These are phyloP conservation scores for Bisporella sp. DNA, from an alignment of 2,329 filamentous ascomycete species.

Conservation along the genomic window DNA sequence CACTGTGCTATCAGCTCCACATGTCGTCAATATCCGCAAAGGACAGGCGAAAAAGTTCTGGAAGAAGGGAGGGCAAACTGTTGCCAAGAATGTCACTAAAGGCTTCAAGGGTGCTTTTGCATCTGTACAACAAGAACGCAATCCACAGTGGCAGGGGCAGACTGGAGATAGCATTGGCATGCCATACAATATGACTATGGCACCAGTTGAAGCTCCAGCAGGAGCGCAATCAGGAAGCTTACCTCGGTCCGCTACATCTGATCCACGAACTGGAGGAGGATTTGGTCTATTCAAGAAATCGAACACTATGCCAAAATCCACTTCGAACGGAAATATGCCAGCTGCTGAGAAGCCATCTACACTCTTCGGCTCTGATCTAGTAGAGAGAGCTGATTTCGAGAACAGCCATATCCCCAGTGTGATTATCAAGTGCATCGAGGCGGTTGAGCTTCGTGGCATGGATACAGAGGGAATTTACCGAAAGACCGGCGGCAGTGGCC, in stretches of 20 bases:
- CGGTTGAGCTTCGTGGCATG: conserved; percentile 94
- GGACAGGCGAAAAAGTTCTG: conserved; percentile 90
- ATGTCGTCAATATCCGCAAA: conserved; percentile 91
- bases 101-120: conserved; percentile 83
- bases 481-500: conserved; percentile 89
- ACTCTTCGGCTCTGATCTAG: conserved; percentile 85
- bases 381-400: conserved; percentile 80
- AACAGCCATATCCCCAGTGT: conserved; percentile 84
- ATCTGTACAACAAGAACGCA: conserved; percentile 43
- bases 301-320: conserved; percentile 41
- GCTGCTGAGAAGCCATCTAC: conserved; percentile 46
- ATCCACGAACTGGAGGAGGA: conserved; percentile 18
- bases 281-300: conserved; percentile 62
- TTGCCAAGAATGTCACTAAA: conserved; percentile 91
- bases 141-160: conserved; percentile 44
- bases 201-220: conserved; percentile 41
- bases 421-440: conserved; percentile 89
- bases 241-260: conserved; percentile 19
- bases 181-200: conserved; percentile 63
- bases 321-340: conserved; percentile 33
- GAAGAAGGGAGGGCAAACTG: conserved; percentile 92
- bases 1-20: conserved; percentile 50
- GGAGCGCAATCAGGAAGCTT: conserved; percentile 16
- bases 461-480: conserved; percentile 96
- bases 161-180: conserved; percentile 59